Conservation (phyloP, 257 asterid species). For the Capsicum rhomboideum region DNA sequence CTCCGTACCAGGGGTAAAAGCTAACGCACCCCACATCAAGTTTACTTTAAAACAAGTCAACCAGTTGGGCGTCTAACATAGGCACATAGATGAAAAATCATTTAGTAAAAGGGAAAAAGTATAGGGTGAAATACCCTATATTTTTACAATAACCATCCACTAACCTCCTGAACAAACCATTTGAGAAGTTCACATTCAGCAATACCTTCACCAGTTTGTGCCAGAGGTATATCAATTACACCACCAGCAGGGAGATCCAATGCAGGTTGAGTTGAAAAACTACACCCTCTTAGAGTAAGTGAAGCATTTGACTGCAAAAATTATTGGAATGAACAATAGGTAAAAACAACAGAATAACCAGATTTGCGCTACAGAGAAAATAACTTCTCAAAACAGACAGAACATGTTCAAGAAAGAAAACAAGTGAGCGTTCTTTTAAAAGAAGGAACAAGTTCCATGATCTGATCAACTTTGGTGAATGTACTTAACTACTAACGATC, state of each 20-base stretch:
- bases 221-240: conserved; percentile 75
- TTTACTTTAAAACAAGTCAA: neutral
- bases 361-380: neutral
- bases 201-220: conserved; percentile 99
- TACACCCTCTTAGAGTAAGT: conserved; percentile 29
- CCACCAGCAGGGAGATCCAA: conserved; percentile 42
- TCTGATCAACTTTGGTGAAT: neutral
- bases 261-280: conserved; percentile 44
- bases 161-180: conserved; percentile 95
- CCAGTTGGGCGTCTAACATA: neutral
- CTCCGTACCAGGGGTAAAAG: neutral
- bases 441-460: neutral
- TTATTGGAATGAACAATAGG: neutral
- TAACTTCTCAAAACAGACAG: neutral
- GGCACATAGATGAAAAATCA: neutral
- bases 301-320: conserved; percentile 29
- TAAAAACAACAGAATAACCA: neutral
- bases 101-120: neutral
- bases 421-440: neutral
- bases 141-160: conserved; percentile 11
- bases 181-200: conserved; percentile 97
- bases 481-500: neutral
- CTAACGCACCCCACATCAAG: neutral
- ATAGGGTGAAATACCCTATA: neutral
- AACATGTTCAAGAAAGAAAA: neutral